Base-by-base conservation (phyloP, 108 stramenopile genomes). In the Fistulifera pelliculosa region DNA sequence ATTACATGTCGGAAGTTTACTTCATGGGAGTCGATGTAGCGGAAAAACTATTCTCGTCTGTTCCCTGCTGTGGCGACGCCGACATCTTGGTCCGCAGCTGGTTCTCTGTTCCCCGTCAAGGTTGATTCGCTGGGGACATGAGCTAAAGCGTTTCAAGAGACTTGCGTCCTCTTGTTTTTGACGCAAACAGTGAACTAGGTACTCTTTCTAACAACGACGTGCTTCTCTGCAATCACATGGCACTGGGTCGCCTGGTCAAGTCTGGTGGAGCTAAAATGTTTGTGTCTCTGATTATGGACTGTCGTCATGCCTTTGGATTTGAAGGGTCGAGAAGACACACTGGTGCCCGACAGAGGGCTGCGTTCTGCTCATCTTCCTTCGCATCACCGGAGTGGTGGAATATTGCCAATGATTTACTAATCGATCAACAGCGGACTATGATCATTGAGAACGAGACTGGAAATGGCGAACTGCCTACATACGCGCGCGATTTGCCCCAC, bases 51-150 rank as follows among this genome's bases (percentile, higher is more conserved):
- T 83, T 27, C 64, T 62, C 0, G 66, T 65, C 7, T 75, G 70
- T 41, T 41, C 70, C 24, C 28, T 82, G 0, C 27, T 85, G 18
- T 81, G 79, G 81, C 74, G 62, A 39, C 59, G 70, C 38, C 45
- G 74, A 57, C 35, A 38, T 18, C 27, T 53, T 19, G 86, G 86
- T 11, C 75, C 75, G 23, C 82, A 84, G 44, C 14, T 85, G 19
- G 17, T 85, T 17, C 27, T 85, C 21, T 89, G 87, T 56, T 62
- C 76, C 0, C 41, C 77, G 12, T 48, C 66, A 22, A 49, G 74
- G 25, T 15, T 89, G 79, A 83, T 89, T 68, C 50, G 82, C 19
- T 89, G 87, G 87, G 75, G 64, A 41, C 58, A 76, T 41, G 83
- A 85, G 56, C 58, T 89, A 2, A 58, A 44, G 17, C 59, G 62